Percentiles rank a stretch among this genome's conserved stretches.
phyloP scores from a whole-genome alignment of 2,329 filamentous ascomycete genomes.

The Aspergillus ustus region DNA sequence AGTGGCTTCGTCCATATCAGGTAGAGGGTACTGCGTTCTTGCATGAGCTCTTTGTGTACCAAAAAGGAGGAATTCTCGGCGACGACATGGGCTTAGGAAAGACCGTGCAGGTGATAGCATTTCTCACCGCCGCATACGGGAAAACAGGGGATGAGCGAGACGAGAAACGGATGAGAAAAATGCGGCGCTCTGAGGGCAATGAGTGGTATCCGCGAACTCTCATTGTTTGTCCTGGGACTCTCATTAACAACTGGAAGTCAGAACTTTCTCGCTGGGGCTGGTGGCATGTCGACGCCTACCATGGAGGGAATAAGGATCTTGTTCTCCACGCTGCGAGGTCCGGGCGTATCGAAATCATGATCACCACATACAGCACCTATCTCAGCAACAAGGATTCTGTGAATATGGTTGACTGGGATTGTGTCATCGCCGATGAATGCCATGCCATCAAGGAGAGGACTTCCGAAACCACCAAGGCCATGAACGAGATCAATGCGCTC shows the following conservation, averaged over 20 bases:
- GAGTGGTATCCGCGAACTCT: constrained; percentile 83
- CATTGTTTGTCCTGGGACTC: constrained; percentile 83
- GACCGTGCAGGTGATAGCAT: constrained; percentile 93
- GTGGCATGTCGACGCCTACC: constrained; percentile 87
- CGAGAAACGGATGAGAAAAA: constrained; percentile 82
- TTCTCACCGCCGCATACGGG: constrained; percentile 87
- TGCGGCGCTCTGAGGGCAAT: constrained; percentile 63
- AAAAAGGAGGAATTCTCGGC: constrained; percentile 86
- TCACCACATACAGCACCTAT: constrained; percentile 94
- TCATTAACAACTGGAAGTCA: constrained; percentile 89
- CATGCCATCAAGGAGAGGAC: constrained; percentile 82
- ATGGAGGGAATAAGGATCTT: constrained; percentile 73
- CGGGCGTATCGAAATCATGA: constrained; percentile 84
- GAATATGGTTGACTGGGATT: constrained; percentile 91
- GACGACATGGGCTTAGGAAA: constrained; percentile 99
- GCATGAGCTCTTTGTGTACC: constrained; percentile 86
- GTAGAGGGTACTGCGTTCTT: constrained; percentile 83
- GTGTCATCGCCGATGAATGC: constrained; percentile 91
- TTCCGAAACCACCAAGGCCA: constrained; percentile 79
- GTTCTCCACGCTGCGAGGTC: constrained; percentile 73
- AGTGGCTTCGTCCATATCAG: constrained; percentile 92
- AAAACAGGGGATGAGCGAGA: constrained; percentile 92
- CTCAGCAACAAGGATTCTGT: constrained; percentile 73
- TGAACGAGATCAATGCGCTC: constrained; percentile 88
- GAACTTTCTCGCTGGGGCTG: constrained; percentile 91